Base-by-base conservation (phyloP, 1,284 basidiomycete species). In the Rhodotorula mucilaginosa region DNA sequence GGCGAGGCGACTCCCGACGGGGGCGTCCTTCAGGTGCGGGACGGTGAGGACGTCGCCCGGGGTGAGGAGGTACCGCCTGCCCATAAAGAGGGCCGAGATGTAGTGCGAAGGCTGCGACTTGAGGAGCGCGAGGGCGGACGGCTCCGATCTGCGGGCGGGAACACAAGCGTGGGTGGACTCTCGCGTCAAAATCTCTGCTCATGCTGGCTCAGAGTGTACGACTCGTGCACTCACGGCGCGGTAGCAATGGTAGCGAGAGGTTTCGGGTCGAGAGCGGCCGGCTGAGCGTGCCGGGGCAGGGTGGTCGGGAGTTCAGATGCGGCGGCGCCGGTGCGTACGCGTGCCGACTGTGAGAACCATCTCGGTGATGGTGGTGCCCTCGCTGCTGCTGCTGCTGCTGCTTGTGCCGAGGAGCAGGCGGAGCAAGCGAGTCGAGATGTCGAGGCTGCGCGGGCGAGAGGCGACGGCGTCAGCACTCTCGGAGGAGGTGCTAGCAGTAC, bases 1-100 rank as follows among this genome's bases (percentile, higher is more conserved):
- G 10, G 86, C 82, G 67, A 99, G 86, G 52, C 90, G 86, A 79
- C 97, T 92, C 39, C 96, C 96, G 67, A 96, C 88, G 56, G 86
- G 84, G 68, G 89, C 88, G 81, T 89, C 88, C 58, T 77, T 77
- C 63, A 98, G 86, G 62, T 89, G 89, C 3, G 96, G 94, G 2
- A 98, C 87, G 61, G 96, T 98, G 78, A 99, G 87, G 73, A 96
- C 82, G 83, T 99, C 96, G 79, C 89, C 87, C 29, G 92, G 89
- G 49, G 94, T 87, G 48, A 99, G 85, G 75, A 97, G 87, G 83
- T 96, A 94, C 80, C 90, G 91, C 78, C 88, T 86, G 72, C 92
- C 90, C 69, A 90, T 90, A 69, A 98, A 86, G n/a, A 90, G 89
- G 68, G 93, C 92, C 77, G 96, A 85, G 80, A 94, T 86, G 83